phyloP scores from a whole-genome alignment of 768 basidiomycete genomes.

The Amyloporia xantha region DNA sequence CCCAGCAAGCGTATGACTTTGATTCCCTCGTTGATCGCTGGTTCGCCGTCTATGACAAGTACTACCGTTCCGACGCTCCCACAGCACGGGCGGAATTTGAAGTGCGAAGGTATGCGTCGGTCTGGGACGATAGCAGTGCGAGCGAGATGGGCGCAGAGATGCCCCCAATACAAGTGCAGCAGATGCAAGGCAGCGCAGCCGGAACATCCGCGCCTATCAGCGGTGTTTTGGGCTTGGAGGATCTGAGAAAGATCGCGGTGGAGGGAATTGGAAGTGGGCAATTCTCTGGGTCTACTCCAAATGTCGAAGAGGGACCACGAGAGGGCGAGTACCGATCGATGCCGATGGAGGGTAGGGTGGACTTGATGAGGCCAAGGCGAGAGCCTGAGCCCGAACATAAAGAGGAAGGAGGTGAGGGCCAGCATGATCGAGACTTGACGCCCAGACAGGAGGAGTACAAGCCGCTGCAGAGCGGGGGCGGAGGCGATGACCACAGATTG shows the following conservation, averaged over 20 bases:
- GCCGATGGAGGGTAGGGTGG: slow-evolving; percentile 84
- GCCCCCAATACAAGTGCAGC: background rate
- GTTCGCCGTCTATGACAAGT: slow-evolving; percentile 84
- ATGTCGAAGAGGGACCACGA: slow-evolving; percentile 19
- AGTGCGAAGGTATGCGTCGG: slow-evolving; percentile 61
- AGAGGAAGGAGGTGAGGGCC: background rate
- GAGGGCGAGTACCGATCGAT: slow-evolving; percentile 75
- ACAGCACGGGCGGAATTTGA: slow-evolving; percentile 46
- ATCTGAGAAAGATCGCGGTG: slow-evolving; percentile 55
- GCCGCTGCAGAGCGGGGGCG: slow-evolving; percentile 2
- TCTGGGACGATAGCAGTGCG: slow-evolving; percentile 65
- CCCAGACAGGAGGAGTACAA: slow-evolving; percentile 11
- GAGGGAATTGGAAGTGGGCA: slow-evolving; percentile 37
- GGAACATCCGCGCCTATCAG: slow-evolving; percentile 12
- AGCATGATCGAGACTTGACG: slow-evolving; percentile 11
- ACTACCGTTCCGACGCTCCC: slow-evolving; percentile 61
- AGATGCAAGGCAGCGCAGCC: no score
- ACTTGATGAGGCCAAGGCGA: slow-evolving; percentile 64
- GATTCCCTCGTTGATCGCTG: slow-evolving; percentile 81
- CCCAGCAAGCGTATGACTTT: slow-evolving; percentile 59
- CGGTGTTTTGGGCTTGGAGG: slow-evolving; percentile 50
- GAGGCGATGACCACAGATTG: slow-evolving; percentile 30
- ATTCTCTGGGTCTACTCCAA: slow-evolving; percentile 5
- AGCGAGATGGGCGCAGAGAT: slow-evolving; percentile 27
- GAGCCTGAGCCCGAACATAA: slow-evolving; percentile 5